Conservation (phyloP, 371 early-diverging fungal genomes). For the Dipsacomyces acuminosporus region DNA sequence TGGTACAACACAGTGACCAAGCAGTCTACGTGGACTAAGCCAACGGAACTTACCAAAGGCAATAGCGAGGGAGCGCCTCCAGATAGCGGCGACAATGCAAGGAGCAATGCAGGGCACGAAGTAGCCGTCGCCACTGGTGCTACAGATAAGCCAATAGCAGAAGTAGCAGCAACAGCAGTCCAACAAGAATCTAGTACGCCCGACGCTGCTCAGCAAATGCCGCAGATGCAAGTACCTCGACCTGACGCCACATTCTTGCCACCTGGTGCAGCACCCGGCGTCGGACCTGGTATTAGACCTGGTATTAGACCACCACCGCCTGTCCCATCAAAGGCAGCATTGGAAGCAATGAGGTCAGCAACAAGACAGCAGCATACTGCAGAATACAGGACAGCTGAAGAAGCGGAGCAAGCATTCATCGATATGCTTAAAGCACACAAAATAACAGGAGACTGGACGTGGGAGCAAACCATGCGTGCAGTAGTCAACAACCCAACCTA, state of each 20-base stretch:
- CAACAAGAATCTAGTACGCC: no score
- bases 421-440: slow-evolving; percentile 64
- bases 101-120: not conserved
- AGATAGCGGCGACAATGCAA: no score
- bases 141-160: no score
- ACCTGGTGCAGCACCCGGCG: no score
- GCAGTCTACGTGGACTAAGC: slow-evolving; percentile 82
- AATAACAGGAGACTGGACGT: slow-evolving; percentile 77
- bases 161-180: no score
- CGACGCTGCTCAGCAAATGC: no score
- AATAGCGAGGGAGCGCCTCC: no score
- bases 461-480: slow-evolving; percentile 87
- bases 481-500: slow-evolving; percentile 79
- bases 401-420: slow-evolving; percentile 79
- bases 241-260: no score
- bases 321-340: slow-evolving; percentile 6
- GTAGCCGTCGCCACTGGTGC: not conserved
- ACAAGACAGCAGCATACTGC: not conserved
- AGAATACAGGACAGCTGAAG: slow-evolving; percentile 70
- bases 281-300: not conserved
- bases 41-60: slow-evolving; percentile 54
- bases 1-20: slow-evolving; percentile 81
- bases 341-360: slow-evolving; percentile 8
- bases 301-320: slow-evolving; percentile 12
- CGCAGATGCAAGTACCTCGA: no score